A percentile compares a stretch with the other conserved stretches of the same genome.
phyloP scores from a whole-genome alignment of 345 rosid species.

The Brassica juncea region DNA sequence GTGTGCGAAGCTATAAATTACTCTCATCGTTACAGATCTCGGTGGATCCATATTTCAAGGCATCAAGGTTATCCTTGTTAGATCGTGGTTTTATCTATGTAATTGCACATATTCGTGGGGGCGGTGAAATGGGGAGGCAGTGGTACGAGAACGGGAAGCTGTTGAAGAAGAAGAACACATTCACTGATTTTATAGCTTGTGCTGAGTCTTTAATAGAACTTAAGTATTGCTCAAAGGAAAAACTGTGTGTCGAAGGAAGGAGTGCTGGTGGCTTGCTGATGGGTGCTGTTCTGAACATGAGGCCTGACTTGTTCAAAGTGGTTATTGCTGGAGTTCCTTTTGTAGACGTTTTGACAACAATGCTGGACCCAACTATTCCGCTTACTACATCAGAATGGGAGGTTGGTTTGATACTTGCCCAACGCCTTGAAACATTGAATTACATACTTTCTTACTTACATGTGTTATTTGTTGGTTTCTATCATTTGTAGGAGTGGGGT shows the following conservation, averaged over 20 bases:
- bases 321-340: conserved; percentile 95
- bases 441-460: background rate
- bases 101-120: conserved; percentile 94
- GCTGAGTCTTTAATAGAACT: conserved; percentile 76
- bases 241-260: conserved; percentile 82
- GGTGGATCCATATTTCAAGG: conserved; percentile 69
- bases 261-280: conserved; percentile 96
- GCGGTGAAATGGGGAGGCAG: conserved; percentile 97
- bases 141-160: conserved; percentile 97
- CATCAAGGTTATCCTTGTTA: conserved; percentile 75
- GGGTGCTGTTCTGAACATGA: conserved; percentile 95
- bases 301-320: conserved; percentile 92
- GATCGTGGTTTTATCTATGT: conserved; percentile 89
- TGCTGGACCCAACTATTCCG: conserved; percentile 94
- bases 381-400: conserved; percentile 99
- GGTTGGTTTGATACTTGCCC: conserved; percentile 44
- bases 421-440: background rate
- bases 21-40: conserved; percentile 49
- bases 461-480: background rate
- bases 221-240: conserved; percentile 73
- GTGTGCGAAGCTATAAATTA: conserved; percentile 12
- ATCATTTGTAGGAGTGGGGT: conserved; percentile 86
- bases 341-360: conserved; percentile 90
- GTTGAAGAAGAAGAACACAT: conserved; percentile 83
- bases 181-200: conserved; percentile 79